These are phyloP conservation scores for Drechslera avenae DNA, from an alignment of 2,329 filamentous ascomycete species.

Conservation along the genomic window DNA sequence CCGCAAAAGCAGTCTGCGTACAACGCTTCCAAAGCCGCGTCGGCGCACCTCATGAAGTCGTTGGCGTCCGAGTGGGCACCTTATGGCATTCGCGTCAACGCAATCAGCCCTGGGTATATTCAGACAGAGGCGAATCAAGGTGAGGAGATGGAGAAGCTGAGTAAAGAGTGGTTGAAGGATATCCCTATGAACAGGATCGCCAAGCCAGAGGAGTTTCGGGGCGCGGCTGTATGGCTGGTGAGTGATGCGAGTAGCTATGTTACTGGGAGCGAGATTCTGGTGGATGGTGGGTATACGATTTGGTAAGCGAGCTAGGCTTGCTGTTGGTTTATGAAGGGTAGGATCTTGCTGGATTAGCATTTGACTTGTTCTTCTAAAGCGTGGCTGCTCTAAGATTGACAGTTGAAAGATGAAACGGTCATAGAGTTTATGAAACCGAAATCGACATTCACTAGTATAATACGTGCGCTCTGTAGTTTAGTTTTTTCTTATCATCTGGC, in stretches of 20 bases:
- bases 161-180: slow-evolving; percentile 42
- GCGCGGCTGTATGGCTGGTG: slow-evolving; percentile 31
- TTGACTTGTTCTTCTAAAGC: too few species aligned
- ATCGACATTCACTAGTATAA: too few species aligned
- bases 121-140: slow-evolving; percentile 71
- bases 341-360: too few species aligned
- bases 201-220: slow-evolving; percentile 48
- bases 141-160: slow-evolving; percentile 14
- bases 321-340: too few species aligned
- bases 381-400: too few species aligned
- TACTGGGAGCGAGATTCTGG: slow-evolving; percentile 69
- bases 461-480: too few species aligned
- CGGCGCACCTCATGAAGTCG: slow-evolving; percentile 71
- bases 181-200: slow-evolving; percentile 46
- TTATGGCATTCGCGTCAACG: slow-evolving; percentile 78
- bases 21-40: slow-evolving; percentile 70
- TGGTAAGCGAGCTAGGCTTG: slow-evolving; percentile 8
- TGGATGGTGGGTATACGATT: slow-evolving; percentile 54
- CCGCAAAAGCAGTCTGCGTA: slow-evolving; percentile 81
- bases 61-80: slow-evolving; percentile 83
- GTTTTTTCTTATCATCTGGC: too few species aligned
- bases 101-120: slow-evolving; percentile 85
- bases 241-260: slow-evolving; percentile 61
- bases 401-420: too few species aligned
- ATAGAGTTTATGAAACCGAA: too few species aligned